Evolutionary conservation across 768 basidiomycete species (phyloP), one percentile per base, ranked within the genome.

Genomic region (Xerocomus spinulosus): DNA sequence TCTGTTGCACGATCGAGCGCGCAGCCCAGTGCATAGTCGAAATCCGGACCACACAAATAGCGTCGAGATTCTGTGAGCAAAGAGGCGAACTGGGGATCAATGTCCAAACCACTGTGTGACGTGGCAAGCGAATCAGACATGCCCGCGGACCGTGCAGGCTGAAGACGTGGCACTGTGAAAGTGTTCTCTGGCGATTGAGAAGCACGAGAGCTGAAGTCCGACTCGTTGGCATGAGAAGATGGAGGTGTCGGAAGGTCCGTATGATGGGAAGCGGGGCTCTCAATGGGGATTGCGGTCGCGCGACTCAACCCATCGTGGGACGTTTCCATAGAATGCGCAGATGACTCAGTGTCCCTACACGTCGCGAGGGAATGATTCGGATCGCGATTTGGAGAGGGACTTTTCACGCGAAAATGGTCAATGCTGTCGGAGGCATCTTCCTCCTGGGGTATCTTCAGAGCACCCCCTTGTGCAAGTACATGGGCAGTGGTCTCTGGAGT

Each of bases 21-120:
- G n/a, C 76, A 77, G 42, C 85, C 82, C 10, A 94, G 73, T 0
- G 90, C 84, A 40, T 73, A 68, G 4, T 76, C 70, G 52, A 91
- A 92, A 63, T 93, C 86, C 0, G 82, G 68, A 0, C 85, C 85
- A 1, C 74, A 61, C 25, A 95, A 63, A 33, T 85, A 74, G 0
- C 63, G 57, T 33, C 78, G 75, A 2, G 90, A 89, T 61, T 96
- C 84, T 5, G 73, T 70, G 6, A 95, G 74, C 14, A 97, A 77
- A 0, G 70, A 58, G 3, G 70, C 64, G 62, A 97, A 88, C 5
- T 72, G 73, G 2, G 59, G 51, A 32, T 66, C 66, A 3, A 47
- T 17, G 13, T 43, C 42, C 25, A 51, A 29, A 2, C 46, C 26
- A 15, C 30, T 25, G 13, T 36, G 30, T 2, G 61, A 63, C 8